Base-by-base conservation (phyloP, 805 yeast genomes). In the Scheffersomyces stipitis region DNA sequence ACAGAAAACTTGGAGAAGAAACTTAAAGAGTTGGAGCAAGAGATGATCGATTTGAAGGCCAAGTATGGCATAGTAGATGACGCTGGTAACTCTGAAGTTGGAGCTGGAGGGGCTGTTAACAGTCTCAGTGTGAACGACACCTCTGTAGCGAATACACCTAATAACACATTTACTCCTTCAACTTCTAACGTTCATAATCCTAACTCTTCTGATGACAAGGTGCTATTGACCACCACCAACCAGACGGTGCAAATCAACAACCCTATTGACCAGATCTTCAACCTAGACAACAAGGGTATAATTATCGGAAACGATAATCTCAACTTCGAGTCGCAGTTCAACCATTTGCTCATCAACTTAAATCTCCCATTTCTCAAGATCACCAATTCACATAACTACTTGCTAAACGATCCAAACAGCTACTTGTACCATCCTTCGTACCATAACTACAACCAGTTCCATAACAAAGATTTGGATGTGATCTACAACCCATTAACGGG, bases 1-100 rank as follows among this genome's bases (percentile, higher is more conserved):
- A 85, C 95, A 1, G 87, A 83, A 59, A 80, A 78, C 48, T 61
- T 85, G 46, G 95, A 85, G 51, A 71, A 69, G 37, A 79, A 77
- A 47, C 65, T 85, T 30, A 71, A 78, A 23, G 73, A 72, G 23
- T 62, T 84, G 37, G 89, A 84, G 52, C 75, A 76, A 30, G 82
- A 76, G 41, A 65, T 75, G 38, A 62, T 68, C 27, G 54, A 55
- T 34, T 53, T 76, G 29, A 54, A 64, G 31, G 40, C 62, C 3
- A 70, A 66, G 35, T 38, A 39, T 65, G 29, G 61, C 9, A 7
- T 20, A 7, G 24, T 7, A 10, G 24, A 20, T 7, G 24, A 20
- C 10, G 24, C 9, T 20, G 24, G 10, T 7, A 20, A 20, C 10
- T 7, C 7, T 7, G 24, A 7, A 7, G 10, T 7, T 10, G 24